Evolutionary conservation across 495 filamentous ascomycete genomes (phyloP).

Genomic region (Podospora appendiculata): DNA sequence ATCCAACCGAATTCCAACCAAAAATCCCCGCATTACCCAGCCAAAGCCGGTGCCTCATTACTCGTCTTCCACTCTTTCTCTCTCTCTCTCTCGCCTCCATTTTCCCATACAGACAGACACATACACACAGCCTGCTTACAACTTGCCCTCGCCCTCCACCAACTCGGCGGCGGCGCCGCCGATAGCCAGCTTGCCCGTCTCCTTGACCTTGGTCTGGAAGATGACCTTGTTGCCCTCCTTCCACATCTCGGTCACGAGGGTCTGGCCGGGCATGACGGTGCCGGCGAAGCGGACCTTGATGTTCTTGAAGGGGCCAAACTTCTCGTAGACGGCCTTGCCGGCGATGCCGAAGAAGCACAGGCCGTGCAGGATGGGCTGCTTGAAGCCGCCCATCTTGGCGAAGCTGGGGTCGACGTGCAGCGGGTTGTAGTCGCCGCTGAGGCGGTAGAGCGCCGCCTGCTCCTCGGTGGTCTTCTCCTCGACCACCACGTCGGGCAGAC

Average conservation of each 20-base stretch:
- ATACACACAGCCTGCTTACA: background rate
- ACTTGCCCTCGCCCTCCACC: background rate
- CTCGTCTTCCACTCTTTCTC: no score
- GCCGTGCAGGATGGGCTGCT: slow-evolving; percentile 88
- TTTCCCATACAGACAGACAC: no score
- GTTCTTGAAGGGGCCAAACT: slow-evolving; percentile 80
- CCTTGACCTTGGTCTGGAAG: slow-evolving; percentile 90
- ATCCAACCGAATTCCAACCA: no score
- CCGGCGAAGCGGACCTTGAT: slow-evolving; percentile 96
- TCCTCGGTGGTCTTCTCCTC: slow-evolving; percentile 90
- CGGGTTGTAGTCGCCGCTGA: slow-evolving; percentile 85
- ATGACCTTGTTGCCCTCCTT: slow-evolving; percentile 82
- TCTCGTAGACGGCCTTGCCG: slow-evolving; percentile 81
- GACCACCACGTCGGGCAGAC: slow-evolving; percentile 69
- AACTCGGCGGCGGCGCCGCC: slow-evolving; percentile 83
- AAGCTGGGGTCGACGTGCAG: slow-evolving; percentile 94
- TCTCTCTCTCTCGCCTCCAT: no score
- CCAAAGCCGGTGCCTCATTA: no score
- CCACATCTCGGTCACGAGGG: slow-evolving; percentile 96
- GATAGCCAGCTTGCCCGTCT: slow-evolving; percentile 94
- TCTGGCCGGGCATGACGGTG: slow-evolving; percentile 88
- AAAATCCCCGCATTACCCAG: no score
- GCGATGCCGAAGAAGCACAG: slow-evolving; percentile 92
- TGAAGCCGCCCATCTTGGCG: slow-evolving; percentile 92
- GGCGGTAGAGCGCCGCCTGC: slow-evolving; percentile 90